These are phyloP conservation scores for Lactifluus piperatus DNA, from an alignment of 768 basidiomycete genomes.

Conservation along the genomic window DNA sequence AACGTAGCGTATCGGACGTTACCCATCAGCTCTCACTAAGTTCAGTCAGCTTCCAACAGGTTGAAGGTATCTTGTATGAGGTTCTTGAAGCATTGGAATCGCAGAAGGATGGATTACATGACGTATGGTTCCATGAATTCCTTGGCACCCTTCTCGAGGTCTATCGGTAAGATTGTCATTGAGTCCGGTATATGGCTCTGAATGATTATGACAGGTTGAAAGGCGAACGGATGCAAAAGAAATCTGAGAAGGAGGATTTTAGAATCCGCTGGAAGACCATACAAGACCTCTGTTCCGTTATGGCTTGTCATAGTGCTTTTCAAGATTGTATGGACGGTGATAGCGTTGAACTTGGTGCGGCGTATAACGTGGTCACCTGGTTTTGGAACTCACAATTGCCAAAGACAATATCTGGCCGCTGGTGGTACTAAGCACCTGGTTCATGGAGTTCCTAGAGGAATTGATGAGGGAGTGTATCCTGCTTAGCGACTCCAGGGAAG, in stretches of 20 bases:
- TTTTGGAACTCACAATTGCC: conserved; percentile 4
- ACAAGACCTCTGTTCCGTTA: conserved; percentile 58
- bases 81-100: conserved; percentile 40
- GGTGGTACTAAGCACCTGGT: conserved; percentile 52
- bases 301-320: conserved; percentile 53
- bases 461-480: conserved; percentile 47
- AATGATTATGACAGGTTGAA: conserved; percentile 26
- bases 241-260: conserved; percentile 34
- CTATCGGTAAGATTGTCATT: conserved; percentile 26
- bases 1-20: conserved; percentile 50
- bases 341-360: conserved; percentile 54
- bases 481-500: conserved; percentile 24
- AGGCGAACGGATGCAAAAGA: conserved; percentile 24
- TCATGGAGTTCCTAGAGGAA: conserved; percentile 50
- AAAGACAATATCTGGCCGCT: conserved; percentile 70
- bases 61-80: conserved; percentile 40
- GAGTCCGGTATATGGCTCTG: neutral
- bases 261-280: conserved; percentile 48
- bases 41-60: conserved; percentile 33
- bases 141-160: conserved; percentile 39
- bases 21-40: conserved; percentile 44
- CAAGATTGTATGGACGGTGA: conserved; percentile 55
- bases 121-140: conserved; percentile 41
- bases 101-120: conserved; percentile 31
- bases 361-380: neutral